These are phyloP conservation scores for Huntiella decipiens DNA, from an alignment of 2,329 filamentous ascomycete genomes.

Conservation along the genomic window DNA sequence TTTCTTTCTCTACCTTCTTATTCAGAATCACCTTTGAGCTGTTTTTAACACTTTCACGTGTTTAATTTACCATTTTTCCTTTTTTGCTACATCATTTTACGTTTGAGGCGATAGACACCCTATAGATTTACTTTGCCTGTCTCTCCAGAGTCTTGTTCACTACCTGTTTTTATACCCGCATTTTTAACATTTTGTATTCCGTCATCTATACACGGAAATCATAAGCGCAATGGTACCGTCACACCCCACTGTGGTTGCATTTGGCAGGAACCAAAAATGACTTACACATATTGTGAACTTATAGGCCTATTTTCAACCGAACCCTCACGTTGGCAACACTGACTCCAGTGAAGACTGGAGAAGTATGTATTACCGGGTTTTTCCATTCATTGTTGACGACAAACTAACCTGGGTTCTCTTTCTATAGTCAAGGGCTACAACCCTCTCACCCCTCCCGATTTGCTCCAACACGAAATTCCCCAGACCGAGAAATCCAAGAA, in stretches of 20 bases:
- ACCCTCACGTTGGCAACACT: constrained; percentile 50
- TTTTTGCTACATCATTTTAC: constrained; percentile 1
- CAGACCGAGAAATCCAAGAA: constrained; percentile 41
- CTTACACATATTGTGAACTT: not conserved
- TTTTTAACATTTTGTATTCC: constrained; percentile 4
- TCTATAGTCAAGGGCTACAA: constrained; percentile 77
- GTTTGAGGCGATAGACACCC: constrained; percentile 1
- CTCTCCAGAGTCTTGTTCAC: constrained; percentile 6
- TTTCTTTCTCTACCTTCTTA: not conserved
- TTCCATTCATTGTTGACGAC: not conserved
- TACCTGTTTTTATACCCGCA: constrained; percentile 1
- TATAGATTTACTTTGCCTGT: not conserved
- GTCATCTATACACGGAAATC: constrained; percentile 3
- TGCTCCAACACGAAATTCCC: constrained; percentile 75
- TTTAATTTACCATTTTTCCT: not conserved
- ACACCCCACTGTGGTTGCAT: not conserved
- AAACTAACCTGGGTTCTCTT: not conserved
- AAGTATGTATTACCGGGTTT: constrained; percentile 35
- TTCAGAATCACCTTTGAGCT: not conserved
- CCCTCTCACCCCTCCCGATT: constrained; percentile 72
- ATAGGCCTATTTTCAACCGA: constrained; percentile 11
- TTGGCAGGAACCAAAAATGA: not conserved
- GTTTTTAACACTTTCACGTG: not conserved
- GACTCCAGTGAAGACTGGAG: constrained; percentile 61
- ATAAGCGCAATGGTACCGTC: constrained; percentile 7